Evolutionary conservation across 2,329 filamentous ascomycete genomes (phyloP), one percentile per base, ranked within the genome.

Genomic region (Colletotrichum lentis): DNA sequence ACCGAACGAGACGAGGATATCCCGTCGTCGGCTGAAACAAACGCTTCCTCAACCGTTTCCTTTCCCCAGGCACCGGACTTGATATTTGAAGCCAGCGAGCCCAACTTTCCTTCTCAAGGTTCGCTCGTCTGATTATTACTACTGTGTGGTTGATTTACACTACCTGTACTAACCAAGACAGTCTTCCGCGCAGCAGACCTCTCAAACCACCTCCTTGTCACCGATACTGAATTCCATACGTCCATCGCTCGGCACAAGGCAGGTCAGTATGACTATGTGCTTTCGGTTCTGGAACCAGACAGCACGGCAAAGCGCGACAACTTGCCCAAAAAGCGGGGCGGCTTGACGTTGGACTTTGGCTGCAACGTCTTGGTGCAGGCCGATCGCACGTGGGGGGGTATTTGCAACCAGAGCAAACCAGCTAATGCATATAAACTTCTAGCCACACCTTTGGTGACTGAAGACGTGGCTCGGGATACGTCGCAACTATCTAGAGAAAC

Each of bases 251-350:
- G 77, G 70, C 83, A 85, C 74, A 75, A 80, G 70, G 78, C 80
- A 77, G 81, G 82, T 80, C 78, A 84, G 75, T 86, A 83, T 73
- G 82, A 85, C 72, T 86, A 81, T 78, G 73, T 85, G 63, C 73
- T 86, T 44, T 79, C 80, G 27, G 77, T 81, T 69, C 76, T 79
- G 53, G 72, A 71, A 64, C 70, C 76, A 73, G 65, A 70, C 39
- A 71, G 57, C 37, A 37, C 57, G 22, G 69, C 69, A 69, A 72
- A 70, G 49, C 24, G 49, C 44, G 50, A 60, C 41, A 35, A 41
- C 46, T 24, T 27, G 54, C 20, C 41, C 47, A 27, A 10, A 14
- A 37, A n/a, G 46, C 35, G 39, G n/a, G 61, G 43, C 14, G 41
- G 55, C 69, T 66, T 75, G 60, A 78, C 77, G 71, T 73, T 82